A percentile compares a stretch with the other conserved stretches of the same genome.
phyloP scores from a whole-genome alignment of 2,329 filamentous ascomycete genomes.

The Colletotrichum cordylinicola region DNA sequence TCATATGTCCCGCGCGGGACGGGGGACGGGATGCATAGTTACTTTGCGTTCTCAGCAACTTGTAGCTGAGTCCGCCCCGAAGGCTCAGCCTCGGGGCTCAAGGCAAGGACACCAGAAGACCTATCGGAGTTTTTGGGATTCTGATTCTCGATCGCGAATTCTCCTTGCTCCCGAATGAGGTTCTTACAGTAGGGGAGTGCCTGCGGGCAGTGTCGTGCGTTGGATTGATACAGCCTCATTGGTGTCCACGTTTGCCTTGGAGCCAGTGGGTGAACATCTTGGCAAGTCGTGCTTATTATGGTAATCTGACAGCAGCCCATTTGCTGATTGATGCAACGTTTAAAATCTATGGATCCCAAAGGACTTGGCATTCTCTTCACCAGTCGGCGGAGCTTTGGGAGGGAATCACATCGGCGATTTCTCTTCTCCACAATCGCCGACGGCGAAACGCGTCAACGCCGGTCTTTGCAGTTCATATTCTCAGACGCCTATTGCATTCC shows the following conservation, averaged over 20 bases:
- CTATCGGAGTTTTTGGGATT: background rate
- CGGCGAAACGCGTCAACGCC: background rate
- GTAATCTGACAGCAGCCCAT: background rate
- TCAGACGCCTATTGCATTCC: too few relatives aligned
- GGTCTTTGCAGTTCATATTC: background rate
- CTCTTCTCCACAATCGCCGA: background rate
- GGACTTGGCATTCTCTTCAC: background rate
- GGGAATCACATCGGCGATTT: background rate
- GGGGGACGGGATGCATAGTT: background rate
- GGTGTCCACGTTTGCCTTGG: background rate
- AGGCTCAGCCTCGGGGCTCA: background rate
- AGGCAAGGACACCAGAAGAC: background rate
- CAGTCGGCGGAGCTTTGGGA: background rate
- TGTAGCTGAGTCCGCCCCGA: background rate
- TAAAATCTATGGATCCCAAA: background rate
- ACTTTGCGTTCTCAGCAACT: background rate
- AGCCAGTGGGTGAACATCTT: background rate
- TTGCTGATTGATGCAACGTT: background rate
- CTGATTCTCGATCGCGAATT: background rate
- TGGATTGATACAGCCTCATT: background rate
- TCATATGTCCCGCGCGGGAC: background rate
- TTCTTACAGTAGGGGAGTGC: fast-evolving
- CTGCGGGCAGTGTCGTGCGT: background rate
- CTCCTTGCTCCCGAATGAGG: background rate
- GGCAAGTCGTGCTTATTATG: background rate